These are phyloP conservation scores for Synchytrium microbalum DNA, from an alignment of 371 early-diverging fungal genomes.

Conservation along the genomic window DNA sequence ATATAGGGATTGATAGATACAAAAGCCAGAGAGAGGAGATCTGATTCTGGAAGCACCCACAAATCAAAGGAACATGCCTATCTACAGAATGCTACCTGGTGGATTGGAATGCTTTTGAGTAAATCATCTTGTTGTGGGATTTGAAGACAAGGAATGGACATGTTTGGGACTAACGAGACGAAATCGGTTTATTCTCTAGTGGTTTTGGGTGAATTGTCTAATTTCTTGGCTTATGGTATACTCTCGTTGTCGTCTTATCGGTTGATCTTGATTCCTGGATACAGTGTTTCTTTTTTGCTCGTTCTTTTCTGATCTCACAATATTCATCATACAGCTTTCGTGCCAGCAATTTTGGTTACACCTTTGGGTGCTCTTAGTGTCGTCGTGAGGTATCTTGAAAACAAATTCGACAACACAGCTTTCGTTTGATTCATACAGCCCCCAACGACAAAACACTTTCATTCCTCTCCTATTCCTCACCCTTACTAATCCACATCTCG, in stretches of 20 bases:
- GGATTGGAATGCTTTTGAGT: conserved; percentile 84
- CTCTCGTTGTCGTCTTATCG: no score
- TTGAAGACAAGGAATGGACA: background rate
- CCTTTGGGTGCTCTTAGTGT: conserved; percentile 88
- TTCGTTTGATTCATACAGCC: background rate
- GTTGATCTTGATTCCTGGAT: no score
- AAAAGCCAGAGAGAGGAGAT: no score
- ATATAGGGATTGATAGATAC: no score
- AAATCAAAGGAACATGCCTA: conserved; percentile 77
- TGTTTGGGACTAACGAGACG: background rate
- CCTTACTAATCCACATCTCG: background rate
- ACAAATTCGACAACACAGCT: background rate
- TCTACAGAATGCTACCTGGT: conserved; percentile 79
- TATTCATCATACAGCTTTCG: no score
- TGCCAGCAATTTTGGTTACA: conserved; percentile 89
- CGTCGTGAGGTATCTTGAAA: conserved; percentile 53
- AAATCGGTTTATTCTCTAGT: conserved; percentile 7
- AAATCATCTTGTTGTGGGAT: conserved; percentile 16
- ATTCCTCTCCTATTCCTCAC: background rate
- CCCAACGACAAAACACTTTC: no score
- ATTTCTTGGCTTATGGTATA: conserved; percentile 90
- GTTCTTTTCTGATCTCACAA: no score
- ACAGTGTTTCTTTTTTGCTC: no score
- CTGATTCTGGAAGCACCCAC: no score
- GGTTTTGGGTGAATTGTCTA: background rate